phyloP scores from a whole-genome alignment of 805 yeast species.

The Lipomyces sp. region DNA sequence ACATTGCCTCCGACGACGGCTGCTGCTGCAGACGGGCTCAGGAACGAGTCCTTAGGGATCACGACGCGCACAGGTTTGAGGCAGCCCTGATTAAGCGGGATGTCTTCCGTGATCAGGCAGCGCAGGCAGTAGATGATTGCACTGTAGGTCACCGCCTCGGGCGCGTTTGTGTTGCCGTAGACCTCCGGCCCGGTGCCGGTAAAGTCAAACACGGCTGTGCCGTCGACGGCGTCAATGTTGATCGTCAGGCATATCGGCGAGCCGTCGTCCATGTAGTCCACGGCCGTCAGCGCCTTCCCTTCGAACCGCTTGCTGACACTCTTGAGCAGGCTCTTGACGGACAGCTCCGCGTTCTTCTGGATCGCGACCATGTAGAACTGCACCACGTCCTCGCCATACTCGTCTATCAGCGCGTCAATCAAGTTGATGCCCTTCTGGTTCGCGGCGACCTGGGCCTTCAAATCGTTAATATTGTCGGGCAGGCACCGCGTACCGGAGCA shows the following conservation, averaged over 20 bases:
- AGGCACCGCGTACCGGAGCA: slow-evolving; percentile 87
- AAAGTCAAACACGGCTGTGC: slow-evolving; percentile 75
- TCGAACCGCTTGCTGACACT: slow-evolving; percentile 43
- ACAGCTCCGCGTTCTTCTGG: slow-evolving; percentile 69
- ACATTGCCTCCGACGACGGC: slow-evolving; percentile 97
- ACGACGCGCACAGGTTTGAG: slow-evolving; percentile 68
- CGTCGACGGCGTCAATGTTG: slow-evolving; percentile 47
- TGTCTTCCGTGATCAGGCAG: slow-evolving; percentile 77
- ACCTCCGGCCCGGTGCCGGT: slow-evolving; percentile 82
- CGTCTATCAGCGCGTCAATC: slow-evolving; percentile 56
- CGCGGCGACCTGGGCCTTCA: slow-evolving; percentile 85
- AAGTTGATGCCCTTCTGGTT: slow-evolving; percentile 78
- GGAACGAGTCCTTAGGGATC: slow-evolving; percentile 59
- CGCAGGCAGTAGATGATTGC: slow-evolving; percentile 86
- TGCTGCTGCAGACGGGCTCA: slow-evolving; percentile 77
- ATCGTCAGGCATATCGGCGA: slow-evolving; percentile 59
- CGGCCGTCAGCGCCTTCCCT: slow-evolving; percentile 45
- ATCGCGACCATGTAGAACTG: slow-evolving; percentile 76
- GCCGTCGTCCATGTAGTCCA: slow-evolving; percentile 80
- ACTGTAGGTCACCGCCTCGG: slow-evolving; percentile 81
- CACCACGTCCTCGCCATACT: slow-evolving; percentile 59
- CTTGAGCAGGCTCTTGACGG: slow-evolving; percentile 58
- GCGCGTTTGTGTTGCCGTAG: slow-evolving; percentile 89
- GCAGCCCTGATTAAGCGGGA: slow-evolving; percentile 94
- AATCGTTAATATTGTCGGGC: slow-evolving; percentile 77